Evolutionary conservation across 2,329 filamentous ascomycete species (phyloP).

Genomic region (Fusarium sp.): DNA sequence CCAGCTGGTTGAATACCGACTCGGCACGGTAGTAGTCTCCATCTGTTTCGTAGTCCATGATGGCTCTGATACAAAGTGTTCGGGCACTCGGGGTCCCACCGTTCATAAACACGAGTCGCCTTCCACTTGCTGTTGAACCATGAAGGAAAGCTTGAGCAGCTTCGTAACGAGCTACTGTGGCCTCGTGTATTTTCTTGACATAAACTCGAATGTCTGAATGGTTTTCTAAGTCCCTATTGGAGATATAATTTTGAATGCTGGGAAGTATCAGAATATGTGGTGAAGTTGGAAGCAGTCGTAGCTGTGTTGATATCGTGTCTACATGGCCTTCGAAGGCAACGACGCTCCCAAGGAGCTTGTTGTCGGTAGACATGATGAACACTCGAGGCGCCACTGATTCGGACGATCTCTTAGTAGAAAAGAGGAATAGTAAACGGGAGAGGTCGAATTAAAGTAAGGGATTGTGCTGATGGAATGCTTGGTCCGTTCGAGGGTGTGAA

Average conservation of each 20-base stretch:
- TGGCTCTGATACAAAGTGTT: conserved; percentile 63
- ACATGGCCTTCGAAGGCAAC: conserved; percentile 69
- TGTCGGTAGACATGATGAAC: conserved; percentile 41
- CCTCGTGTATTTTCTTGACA: conserved; percentile 63
- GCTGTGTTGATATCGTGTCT: conserved; percentile 66
- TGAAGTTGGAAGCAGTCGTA: conserved; percentile 68
- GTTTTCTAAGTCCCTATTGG: conserved; percentile 43
- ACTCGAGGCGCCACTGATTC: conserved; percentile 25
- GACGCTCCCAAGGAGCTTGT: conserved; percentile 57
- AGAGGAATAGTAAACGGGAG: conserved; percentile 1
- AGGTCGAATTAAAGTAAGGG: conserved; percentile 18
- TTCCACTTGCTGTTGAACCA: conserved; percentile 57
- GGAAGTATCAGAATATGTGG: conserved; percentile 68
- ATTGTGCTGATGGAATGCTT: conserved; percentile 24
- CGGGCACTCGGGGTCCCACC: conserved; percentile 67
- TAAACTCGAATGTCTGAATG: conserved; percentile 49
- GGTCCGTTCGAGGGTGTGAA: conserved; percentile 12
- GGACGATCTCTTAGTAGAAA: conserved; percentile 12
- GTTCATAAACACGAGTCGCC: conserved; percentile 68
- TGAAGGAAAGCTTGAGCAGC: conserved; percentile 63
- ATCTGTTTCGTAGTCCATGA: conserved; percentile 62
- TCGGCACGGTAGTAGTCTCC: conserved; percentile 63
- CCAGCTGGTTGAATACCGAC: conserved; percentile 60
- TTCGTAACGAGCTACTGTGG: conserved; percentile 58
- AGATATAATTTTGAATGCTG: conserved; percentile 59